Percentiles rank a stretch among this genome's conserved stretches.
phyloP scores from a whole-genome alignment of 768 basidiomycete genomes.

The Lentinula aciculospora region DNA sequence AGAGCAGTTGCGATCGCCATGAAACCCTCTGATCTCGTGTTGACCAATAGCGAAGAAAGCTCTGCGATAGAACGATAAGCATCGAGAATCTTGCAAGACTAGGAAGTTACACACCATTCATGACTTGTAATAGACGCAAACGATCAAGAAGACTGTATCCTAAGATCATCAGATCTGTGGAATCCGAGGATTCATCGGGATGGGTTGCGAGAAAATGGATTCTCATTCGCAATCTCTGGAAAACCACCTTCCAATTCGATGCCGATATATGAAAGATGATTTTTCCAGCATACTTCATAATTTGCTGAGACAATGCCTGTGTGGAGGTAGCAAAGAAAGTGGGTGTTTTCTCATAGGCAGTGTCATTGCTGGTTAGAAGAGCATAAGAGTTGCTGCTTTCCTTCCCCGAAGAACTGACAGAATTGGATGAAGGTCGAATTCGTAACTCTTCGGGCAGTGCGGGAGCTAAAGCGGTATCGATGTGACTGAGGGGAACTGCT shows the following conservation, averaged over 20 bases:
- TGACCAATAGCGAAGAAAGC: conserved; percentile 74
- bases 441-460: conserved; percentile 21
- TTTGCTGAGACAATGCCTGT: conserved; percentile 51
- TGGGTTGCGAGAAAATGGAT: conserved; percentile 54
- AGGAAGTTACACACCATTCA: conserved; percentile 48
- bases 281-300: conserved; percentile 68
- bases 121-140: conserved; percentile 57
- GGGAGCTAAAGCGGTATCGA: conserved; percentile 7
- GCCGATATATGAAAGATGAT: conserved; percentile 85
- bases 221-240: conserved; percentile 61
- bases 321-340: conserved; percentile 52
- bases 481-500: conserved; percentile 15
- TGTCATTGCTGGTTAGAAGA: conserved; percentile 30
- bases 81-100: conserved; percentile 4
- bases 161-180: conserved; percentile 72
- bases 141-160: conserved; percentile 73
- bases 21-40: conserved; percentile 73
- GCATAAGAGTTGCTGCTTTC: conserved; percentile 34
- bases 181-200: conserved; percentile 35
- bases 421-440: conserved; percentile 29
- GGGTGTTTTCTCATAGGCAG: conserved; percentile 57
- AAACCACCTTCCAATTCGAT: conserved; percentile 81
- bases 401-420: conserved; percentile 26
- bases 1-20: conserved; percentile 66
- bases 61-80: conserved; percentile 35